Evolutionary conservation across 2,329 filamentous ascomycete species (phyloP), one percentile per base, ranked within the genome.

Genomic region (Apiospora rasikravindrae): DNA sequence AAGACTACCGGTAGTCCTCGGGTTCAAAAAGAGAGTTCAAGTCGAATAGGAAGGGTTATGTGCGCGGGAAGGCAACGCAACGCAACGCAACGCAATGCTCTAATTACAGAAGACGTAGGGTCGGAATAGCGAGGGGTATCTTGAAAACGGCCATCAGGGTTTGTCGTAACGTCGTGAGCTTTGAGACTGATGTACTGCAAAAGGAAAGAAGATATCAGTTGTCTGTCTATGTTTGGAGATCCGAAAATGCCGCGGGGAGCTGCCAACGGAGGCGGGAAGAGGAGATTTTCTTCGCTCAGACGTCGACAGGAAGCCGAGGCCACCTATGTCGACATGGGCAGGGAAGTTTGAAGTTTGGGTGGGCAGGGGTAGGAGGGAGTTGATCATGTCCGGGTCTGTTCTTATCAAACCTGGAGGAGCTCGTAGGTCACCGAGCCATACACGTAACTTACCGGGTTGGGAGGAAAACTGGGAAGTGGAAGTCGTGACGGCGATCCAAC

Each of bases 111-210:
- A 69, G 42, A 45, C 33, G 29, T n/a, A 69, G 44, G n/a, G 44
- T 37, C n/a, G 44, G 67, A 49, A 49, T 33, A 37, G 49, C 67
- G 66, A 37, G 66, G 64, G 69, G 69, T 71, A 73, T 73, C 51
- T 71, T 53, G 40, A 49, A 49, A 57, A 33, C 67, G 67, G 72
- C 69, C 72, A 73, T 73, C 69, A 73, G 69, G 66, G 51, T 64
- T 37, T 64, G 19, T 73, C 71, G 71, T 73, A 73, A 73, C 47
- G 71, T 71, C 69, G 47, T 69, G 49, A 72, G 33, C 69, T 44
- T 44, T 37, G 37, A 37, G 64, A 61, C 53, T 61, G 53, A n/a
- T 42, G 67, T 37, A 44, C 64, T 53, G 29, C 10, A 40, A n/a
- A n/a, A 29, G 45, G 33, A 37, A 57, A 61, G 10, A 22, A 68